Percentiles rank a stretch among this genome's conserved stretches.
phyloP scores from a whole-genome alignment of 208 protist genomes.

The Wallacemonas sp. region DNA sequence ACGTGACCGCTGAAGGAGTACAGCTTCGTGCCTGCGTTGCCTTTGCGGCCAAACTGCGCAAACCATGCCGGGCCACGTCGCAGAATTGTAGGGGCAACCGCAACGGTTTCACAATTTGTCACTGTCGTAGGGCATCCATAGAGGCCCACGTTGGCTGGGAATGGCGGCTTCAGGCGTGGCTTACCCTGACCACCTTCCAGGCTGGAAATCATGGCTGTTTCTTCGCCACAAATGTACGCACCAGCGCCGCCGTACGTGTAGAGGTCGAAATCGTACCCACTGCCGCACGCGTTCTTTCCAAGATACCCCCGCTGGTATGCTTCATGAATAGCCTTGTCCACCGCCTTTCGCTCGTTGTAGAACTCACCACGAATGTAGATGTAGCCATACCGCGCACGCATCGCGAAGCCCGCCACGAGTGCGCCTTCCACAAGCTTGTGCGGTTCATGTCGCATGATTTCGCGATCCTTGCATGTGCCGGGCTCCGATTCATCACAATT shows the following conservation, averaged over 20 bases:
- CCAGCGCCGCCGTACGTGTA: constrained; percentile 98
- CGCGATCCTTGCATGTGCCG: constrained; percentile 99
- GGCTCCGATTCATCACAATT: constrained; percentile 99
- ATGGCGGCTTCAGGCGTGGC: constrained; percentile 98
- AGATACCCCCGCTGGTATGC: constrained; percentile 96
- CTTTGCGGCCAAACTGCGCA: constrained; percentile 94
- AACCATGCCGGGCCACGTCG: constrained; percentile 95
- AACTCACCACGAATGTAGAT: constrained; percentile 99
- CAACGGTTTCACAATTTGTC: constrained; percentile 99
- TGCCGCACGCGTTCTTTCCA: constrained; percentile 97
- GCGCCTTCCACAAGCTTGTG: constrained; percentile 99
- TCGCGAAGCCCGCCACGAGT: constrained; percentile 97
- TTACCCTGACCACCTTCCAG: constrained; percentile 97
- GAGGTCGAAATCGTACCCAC: constrained; percentile 98
- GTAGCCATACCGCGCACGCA: constrained; percentile 97
- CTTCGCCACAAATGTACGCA: constrained; percentile 99
- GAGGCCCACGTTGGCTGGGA: constrained; percentile 98
- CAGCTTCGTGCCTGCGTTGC: constrained; percentile 98
- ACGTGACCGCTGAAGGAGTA: constrained; percentile 98
- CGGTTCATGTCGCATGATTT: constrained; percentile 99
- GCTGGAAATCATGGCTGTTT: constrained; percentile 97
- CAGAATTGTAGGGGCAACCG: constrained; percentile 96
- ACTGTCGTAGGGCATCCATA: constrained; percentile 99
- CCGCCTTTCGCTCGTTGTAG: constrained; percentile 93
- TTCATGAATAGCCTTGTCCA: constrained; percentile 96